Evolutionary conservation across 257 asterid genomes (phyloP).

Genomic region (Petunia secreta): DNA sequence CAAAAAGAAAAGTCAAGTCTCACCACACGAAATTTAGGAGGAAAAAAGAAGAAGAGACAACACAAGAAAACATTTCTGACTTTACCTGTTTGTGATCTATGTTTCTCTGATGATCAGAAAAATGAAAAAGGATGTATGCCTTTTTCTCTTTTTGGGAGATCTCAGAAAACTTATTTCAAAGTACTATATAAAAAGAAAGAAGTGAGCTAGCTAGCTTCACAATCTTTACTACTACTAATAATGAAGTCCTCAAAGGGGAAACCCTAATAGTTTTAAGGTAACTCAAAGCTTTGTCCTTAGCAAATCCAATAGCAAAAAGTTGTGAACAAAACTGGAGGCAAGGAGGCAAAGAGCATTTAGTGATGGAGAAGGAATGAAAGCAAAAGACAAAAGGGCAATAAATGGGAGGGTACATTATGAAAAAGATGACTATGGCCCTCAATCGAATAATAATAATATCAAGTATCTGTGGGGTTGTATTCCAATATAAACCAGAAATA

Average conservation of each 20-base stretch:
- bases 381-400: slow-evolving; percentile 60
- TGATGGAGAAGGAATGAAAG: slow-evolving; percentile 64
- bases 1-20: not conserved
- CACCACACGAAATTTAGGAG: not conserved
- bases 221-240: slow-evolving; percentile 18
- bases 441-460: slow-evolving; percentile 44
- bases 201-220: not conserved
- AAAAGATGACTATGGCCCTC: slow-evolving; percentile 59
- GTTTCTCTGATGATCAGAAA: not conserved
- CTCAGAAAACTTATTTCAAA: not conserved
- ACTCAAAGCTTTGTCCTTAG: not conserved
- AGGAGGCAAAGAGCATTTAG: slow-evolving; percentile 55
- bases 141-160: not conserved
- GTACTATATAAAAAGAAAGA: not conserved
- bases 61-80: not conserved
- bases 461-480: slow-evolving; percentile 39
- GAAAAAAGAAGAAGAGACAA: not conserved
- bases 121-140: slow-evolving; percentile 14
- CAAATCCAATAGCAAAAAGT: slow-evolving; percentile 24
- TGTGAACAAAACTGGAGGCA: slow-evolving; percentile 13
- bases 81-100: slow-evolving; percentile 18
- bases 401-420: slow-evolving; percentile 53
- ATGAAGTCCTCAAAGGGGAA: slow-evolving; percentile 30
- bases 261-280: slow-evolving; percentile 40
- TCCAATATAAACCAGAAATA: not conserved